Evolutionary conservation across 495 filamentous ascomycete genomes (phyloP).

Genomic region (Rusavskia elegans): DNA sequence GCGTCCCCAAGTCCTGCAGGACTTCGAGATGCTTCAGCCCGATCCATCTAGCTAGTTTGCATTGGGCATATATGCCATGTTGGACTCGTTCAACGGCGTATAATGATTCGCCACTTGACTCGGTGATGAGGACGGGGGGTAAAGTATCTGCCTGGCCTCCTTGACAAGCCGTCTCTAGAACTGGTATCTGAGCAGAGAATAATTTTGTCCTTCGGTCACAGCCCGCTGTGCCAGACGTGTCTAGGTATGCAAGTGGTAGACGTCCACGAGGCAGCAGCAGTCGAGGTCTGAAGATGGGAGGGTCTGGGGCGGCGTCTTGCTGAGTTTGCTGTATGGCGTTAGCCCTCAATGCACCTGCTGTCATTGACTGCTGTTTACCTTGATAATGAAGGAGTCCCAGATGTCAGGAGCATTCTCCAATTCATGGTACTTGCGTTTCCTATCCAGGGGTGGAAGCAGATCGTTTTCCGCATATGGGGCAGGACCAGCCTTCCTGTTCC

Average conservation of each 20-base stretch:
- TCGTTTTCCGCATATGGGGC: background rate
- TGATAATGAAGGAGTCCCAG: constrained; percentile 7
- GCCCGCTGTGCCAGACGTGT: background rate
- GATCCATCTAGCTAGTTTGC: constrained; percentile 51
- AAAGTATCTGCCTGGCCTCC: background rate
- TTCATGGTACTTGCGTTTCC: constrained; percentile 11
- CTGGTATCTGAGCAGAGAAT: constrained; percentile 7
- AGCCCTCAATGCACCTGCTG: no score
- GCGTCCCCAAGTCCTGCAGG: background rate
- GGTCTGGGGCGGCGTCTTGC: background rate
- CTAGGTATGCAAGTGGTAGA: constrained; percentile 11
- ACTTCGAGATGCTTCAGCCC: constrained; percentile 26
- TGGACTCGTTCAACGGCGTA: constrained; percentile 63
- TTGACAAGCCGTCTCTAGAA: constrained; percentile 1
- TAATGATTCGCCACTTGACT: constrained; percentile 40
- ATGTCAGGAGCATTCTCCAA: background rate
- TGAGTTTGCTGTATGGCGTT: no score
- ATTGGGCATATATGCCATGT: constrained; percentile 50
- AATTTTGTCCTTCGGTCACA: background rate
- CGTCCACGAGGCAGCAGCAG: constrained; percentile 6
- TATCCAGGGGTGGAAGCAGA: background rate
- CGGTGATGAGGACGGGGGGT: constrained; percentile 44
- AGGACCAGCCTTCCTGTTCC: background rate
- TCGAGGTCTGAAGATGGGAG: constrained; percentile 5
- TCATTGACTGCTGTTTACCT: background rate